phyloP scores from a whole-genome alignment of 192 early-diverging fungal genomes.

The Powellomyces hirtus region DNA sequence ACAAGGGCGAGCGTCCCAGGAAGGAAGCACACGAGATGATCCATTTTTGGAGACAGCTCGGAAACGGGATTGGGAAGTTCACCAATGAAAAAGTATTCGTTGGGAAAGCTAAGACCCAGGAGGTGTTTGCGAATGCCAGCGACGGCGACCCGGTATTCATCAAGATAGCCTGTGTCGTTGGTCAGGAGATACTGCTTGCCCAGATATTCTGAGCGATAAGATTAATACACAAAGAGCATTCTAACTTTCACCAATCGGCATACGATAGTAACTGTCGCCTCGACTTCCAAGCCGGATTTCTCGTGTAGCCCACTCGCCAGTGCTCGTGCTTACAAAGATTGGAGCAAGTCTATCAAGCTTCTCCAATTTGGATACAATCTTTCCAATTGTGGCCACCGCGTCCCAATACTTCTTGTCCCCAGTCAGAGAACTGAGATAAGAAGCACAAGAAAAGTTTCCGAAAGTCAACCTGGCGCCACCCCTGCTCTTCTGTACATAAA shows the following conservation, averaged over 20 bases:
- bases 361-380: constrained; percentile 48
- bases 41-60: constrained; percentile 66
- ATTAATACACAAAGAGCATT: background rate
- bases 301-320: constrained; percentile 53
- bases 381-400: constrained; percentile 61
- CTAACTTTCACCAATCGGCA: background rate
- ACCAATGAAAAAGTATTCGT: constrained; percentile 63
- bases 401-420: constrained; percentile 41
- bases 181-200: constrained; percentile 86
- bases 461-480: too few relatives aligned
- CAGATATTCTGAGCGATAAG: constrained; percentile 69
- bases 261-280: constrained; percentile 91
- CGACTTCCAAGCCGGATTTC: constrained; percentile 74
- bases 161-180: constrained; percentile 58
- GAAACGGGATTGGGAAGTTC: constrained; percentile 35
- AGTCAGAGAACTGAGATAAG: constrained; percentile 76
- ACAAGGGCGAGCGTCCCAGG: constrained; percentile 79
- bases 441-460: too few relatives aligned
- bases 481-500: too few relatives aligned
- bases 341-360: constrained; percentile 72
- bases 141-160: constrained; percentile 64
- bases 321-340: constrained; percentile 62
- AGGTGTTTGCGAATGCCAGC: constrained; percentile 68
- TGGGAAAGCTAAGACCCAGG: constrained; percentile 54
- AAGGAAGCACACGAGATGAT: constrained; percentile 93